Conservation (phyloP, 768 basidiomycete species). For the Tylopilus intermedius region DNA sequence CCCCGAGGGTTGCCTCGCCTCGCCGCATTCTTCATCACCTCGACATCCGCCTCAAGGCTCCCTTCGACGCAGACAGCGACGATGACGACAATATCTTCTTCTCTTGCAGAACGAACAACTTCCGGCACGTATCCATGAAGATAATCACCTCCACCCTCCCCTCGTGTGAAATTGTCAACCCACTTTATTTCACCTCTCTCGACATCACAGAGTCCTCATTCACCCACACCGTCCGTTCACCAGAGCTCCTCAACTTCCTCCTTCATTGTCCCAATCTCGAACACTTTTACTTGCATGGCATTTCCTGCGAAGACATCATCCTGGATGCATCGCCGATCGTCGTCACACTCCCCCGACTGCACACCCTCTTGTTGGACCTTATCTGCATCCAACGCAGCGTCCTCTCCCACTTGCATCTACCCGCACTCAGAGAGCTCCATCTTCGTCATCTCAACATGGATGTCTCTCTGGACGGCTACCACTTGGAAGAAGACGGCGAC, state of each 20-base stretch:
- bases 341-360: constrained; percentile 54
- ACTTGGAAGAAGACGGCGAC: constrained; percentile 52
- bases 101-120: constrained; percentile 30
- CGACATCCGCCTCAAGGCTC: constrained; percentile 19
- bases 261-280: constrained; percentile 57
- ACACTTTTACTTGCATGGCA: constrained; percentile 52
- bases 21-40: constrained; percentile 28
- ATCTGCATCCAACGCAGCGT: constrained; percentile 62
- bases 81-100: constrained; percentile 27
- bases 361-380: constrained; percentile 49
- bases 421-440: constrained; percentile 53
- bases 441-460: constrained; percentile 68
- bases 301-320: constrained; percentile 41
- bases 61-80: constrained; percentile 18
- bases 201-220: constrained; percentile 48
- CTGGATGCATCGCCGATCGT: constrained; percentile 31
- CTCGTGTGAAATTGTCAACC: constrained; percentile 35
- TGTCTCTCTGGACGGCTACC: constrained; percentile 33
- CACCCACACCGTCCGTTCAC: constrained; percentile 39
- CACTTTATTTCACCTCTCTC: constrained; percentile 54
- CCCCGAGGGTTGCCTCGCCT: constrained; percentile 7
- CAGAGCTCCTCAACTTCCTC: constrained; percentile 56
- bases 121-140: constrained; percentile 44
- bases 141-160: constrained; percentile 51
- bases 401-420: constrained; percentile 60